Percentiles rank a stretch among this genome's conserved stretches.
Conservation (phyloP, 441 rosid species). For the Jatropha podagrica region DNA sequence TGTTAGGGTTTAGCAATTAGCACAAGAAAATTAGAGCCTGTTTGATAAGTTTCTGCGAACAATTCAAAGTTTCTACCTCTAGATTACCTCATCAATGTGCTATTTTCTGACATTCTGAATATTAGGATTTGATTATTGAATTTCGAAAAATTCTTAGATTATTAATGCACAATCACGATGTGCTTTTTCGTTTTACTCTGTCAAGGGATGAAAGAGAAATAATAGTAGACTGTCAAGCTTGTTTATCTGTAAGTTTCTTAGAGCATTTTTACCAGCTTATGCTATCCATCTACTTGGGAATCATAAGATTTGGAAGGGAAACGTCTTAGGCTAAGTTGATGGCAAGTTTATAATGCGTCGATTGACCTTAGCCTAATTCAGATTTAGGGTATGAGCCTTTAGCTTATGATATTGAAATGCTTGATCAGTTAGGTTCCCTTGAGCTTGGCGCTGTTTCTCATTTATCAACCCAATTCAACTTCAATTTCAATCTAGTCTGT, state of each 20-base stretch:
- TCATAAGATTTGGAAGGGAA: not conserved
- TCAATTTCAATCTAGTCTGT: not conserved
- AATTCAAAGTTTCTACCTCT: not conserved
- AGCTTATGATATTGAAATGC: not conserved
- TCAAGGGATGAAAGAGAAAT: too few relatives aligned
- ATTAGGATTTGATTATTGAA: not conserved
- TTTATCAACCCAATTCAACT: not conserved
- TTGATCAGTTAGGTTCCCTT: not conserved
- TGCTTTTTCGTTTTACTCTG: too few relatives aligned
- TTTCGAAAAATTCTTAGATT: not conserved
- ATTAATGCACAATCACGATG: not conserved
- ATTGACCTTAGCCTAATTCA: too few relatives aligned
- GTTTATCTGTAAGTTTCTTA: too few relatives aligned
- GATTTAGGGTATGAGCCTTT: too few relatives aligned
- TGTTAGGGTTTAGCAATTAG: not conserved
- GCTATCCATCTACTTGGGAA: too few relatives aligned
- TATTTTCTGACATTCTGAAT: not conserved
- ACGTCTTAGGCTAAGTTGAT: too few relatives aligned
- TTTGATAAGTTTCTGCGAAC: not conserved
- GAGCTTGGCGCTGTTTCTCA: not conserved
- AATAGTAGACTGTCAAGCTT: not conserved
- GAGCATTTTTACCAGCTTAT: not conserved
- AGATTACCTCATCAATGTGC: not conserved
- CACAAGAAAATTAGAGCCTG: not conserved
- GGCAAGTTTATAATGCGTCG: too few relatives aligned